Conservation (phyloP, 2,329 filamentous ascomycete species). For the Trichophyton schoenleinii region DNA sequence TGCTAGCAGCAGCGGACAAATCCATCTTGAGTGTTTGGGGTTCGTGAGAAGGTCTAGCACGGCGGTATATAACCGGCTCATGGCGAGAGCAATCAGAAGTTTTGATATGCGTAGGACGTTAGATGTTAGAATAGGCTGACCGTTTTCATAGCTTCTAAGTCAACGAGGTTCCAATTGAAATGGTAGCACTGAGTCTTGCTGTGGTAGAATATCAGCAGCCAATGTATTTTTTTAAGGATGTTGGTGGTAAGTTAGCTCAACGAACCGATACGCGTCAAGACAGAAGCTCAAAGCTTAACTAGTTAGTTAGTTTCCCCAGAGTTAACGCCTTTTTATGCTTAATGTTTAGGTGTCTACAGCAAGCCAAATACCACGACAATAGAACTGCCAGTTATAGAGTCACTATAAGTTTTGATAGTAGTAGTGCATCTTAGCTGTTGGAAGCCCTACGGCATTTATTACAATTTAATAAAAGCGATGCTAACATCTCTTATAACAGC, state of each 20-base stretch:
- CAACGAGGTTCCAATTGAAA: not conserved
- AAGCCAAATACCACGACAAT: no score
- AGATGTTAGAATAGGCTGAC: not conserved
- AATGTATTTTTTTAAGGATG: not conserved
- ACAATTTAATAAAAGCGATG: no score
- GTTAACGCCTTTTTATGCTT: no score
- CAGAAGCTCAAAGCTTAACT: not conserved
- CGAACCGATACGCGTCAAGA: not conserved
- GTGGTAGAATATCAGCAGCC: not conserved
- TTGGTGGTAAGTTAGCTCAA: not conserved
- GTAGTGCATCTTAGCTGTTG: no score
- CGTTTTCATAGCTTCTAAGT: not conserved
- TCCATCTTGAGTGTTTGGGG: slow-evolving; percentile 47
- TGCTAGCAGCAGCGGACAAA: slow-evolving; percentile 54
- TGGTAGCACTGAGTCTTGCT: not conserved
- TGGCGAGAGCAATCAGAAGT: not conserved
- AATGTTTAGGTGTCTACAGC: no score
- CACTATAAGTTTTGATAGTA: no score
- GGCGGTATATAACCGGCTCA: slow-evolving; percentile 16
- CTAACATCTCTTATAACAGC: no score
- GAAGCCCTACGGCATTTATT: no score
- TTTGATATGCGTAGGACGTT: not conserved
- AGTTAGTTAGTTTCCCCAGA: no score
- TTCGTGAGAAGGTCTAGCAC: slow-evolving; percentile 37
- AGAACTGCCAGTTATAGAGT: no score